Conservation (phyloP, 768 basidiomycete genomes). For the Boletus pseudopeckii region DNA sequence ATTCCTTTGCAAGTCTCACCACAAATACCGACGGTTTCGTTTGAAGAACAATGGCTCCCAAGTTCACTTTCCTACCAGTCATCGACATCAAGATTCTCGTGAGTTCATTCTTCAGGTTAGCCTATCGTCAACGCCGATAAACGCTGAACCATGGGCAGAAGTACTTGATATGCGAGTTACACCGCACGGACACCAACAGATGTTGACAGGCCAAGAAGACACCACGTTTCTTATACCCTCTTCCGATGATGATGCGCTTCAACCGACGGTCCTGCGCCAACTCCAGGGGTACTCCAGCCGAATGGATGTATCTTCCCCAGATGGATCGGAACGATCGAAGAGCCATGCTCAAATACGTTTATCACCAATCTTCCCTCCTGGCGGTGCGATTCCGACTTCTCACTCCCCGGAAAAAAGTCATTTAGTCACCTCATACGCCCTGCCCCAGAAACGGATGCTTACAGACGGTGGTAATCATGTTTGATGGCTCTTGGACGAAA, state of each 20-base stretch:
- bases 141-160: background rate
- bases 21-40: constrained; percentile 14
- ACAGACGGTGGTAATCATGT: constrained; percentile 3
- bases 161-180: background rate
- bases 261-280: constrained; percentile 11
- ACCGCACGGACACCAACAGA: background rate
- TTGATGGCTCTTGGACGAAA: background rate
- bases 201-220: constrained; percentile 4
- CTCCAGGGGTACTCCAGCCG: constrained; percentile 16
- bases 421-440: background rate
- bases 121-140: background rate
- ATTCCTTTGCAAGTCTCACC: constrained; percentile 8
- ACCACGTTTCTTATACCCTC: constrained; percentile 7
- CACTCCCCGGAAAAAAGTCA: background rate
- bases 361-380: background rate
- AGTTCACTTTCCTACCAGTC: background rate
- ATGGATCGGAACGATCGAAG: constrained; percentile 1
- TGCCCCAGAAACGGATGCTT: constrained; percentile 12
- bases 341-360: background rate
- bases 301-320: background rate
- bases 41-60: constrained; percentile 11
- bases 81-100: constrained; percentile 8
- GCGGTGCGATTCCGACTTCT: background rate
- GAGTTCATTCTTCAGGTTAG: constrained; percentile 23
- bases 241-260: background rate